phyloP scores from a whole-genome alignment of 2,329 filamentous ascomycete genomes.

The Epichloe aotearoae region DNA sequence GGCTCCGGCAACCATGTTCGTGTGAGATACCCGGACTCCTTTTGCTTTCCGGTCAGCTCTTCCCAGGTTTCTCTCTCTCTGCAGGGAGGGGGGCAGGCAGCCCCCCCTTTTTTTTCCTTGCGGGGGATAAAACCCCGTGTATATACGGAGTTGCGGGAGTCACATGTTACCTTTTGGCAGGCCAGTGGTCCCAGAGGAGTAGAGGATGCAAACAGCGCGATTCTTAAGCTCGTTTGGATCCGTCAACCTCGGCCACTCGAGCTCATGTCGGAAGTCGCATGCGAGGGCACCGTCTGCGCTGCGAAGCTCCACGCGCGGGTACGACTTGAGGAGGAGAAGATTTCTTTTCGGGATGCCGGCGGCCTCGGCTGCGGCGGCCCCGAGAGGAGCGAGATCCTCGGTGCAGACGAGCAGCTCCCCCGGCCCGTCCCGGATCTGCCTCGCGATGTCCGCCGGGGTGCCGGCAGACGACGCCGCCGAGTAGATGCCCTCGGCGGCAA shows the following conservation, averaged over 20 bases:
- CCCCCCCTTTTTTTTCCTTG: too few relatives aligned
- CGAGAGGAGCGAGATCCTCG: constrained; percentile 31
- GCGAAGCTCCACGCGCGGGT: constrained; percentile 14
- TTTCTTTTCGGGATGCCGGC: constrained; percentile 28
- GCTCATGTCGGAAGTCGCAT: constrained; percentile 20
- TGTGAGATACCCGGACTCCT: constrained; percentile 30
- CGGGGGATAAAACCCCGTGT: too few relatives aligned
- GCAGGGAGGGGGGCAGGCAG: too few relatives aligned
- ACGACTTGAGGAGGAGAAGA: constrained; percentile 37
- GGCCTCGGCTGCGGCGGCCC: constrained; percentile 34
- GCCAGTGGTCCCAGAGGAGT: constrained; percentile 36
- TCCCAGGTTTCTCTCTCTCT: background rate
- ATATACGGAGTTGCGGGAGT: background rate
- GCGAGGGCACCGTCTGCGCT: constrained; percentile 12
- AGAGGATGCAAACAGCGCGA: constrained; percentile 29
- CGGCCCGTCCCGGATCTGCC: constrained; percentile 27
- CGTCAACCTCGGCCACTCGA: constrained; percentile 42
- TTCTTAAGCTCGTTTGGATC: constrained; percentile 29
- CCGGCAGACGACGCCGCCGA: constrained; percentile 38
- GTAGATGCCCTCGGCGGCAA: constrained; percentile 47
- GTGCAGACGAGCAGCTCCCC: constrained; percentile 30
- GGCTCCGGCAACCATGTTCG: constrained; percentile 27
- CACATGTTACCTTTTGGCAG: constrained; percentile 26
- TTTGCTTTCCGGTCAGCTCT: constrained; percentile 2
- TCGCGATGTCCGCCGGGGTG: constrained; percentile 36